Conservation (phyloP, 2,329 filamentous ascomycete species). For the Colletotrichum sp. region DNA sequence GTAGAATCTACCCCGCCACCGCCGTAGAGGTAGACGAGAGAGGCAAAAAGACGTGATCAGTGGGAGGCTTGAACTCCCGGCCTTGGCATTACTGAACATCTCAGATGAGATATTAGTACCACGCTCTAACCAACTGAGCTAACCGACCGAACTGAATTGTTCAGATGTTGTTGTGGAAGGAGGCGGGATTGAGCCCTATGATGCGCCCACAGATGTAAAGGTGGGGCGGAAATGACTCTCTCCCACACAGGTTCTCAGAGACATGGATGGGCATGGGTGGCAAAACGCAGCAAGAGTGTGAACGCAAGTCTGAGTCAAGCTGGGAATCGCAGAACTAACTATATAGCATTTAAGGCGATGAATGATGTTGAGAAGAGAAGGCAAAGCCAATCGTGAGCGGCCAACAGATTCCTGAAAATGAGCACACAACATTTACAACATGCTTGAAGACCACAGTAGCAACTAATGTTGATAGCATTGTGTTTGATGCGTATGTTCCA, state of each 20-base stretch:
- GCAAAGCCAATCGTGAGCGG: too few relatives aligned
- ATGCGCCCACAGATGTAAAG: neutral
- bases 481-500: too few relatives aligned
- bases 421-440: too few relatives aligned
- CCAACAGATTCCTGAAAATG: too few relatives aligned
- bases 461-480: too few relatives aligned
- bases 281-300: neutral
- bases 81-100: conserved; percentile 17
- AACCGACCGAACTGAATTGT: neutral
- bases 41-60: conserved; percentile 11
- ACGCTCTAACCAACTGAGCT: conserved; percentile 22
- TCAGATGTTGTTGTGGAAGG: neutral
- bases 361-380: too few relatives aligned
- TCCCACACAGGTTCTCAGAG: neutral
- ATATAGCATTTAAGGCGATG: too few relatives aligned
- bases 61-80: conserved; percentile 20
- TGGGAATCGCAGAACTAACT: neutral
- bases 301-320: neutral
- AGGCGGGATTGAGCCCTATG: neutral
- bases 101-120: conserved; percentile 17
- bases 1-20: neutral
- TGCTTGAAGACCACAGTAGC: too few relatives aligned
- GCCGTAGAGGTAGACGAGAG: neutral
- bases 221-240: neutral
- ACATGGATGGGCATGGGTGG: neutral